A percentile compares a stretch with the other conserved stretches of the same genome.
phyloP scores from a whole-genome alignment of 129 eudicot species.

The Scalesia atractyloides region DNA sequence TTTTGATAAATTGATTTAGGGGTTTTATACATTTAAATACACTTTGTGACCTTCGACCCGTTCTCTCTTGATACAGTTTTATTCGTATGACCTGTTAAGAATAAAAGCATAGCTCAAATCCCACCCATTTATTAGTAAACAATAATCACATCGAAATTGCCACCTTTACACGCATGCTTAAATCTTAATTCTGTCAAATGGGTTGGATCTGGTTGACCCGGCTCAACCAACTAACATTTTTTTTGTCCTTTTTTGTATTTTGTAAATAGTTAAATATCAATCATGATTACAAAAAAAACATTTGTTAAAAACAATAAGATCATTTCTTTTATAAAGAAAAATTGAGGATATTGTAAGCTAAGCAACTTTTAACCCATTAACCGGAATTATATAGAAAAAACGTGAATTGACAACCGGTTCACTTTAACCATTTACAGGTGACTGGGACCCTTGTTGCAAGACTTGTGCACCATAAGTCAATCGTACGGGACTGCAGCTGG shows the following conservation, averaged over 20 bases:
- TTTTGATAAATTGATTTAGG: not conserved
- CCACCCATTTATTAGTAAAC: not conserved
- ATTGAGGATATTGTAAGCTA: not conserved
- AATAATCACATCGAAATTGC: not conserved
- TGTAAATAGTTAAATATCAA: not conserved
- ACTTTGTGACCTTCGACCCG: not conserved
- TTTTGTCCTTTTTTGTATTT: not conserved
- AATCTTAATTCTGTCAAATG: not conserved
- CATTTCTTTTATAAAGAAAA: not conserved
- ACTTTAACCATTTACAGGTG: constrained; percentile 42
- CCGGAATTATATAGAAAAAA: not conserved
- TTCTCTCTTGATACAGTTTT: not conserved
- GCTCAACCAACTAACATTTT: not conserved
- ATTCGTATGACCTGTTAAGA: not conserved
- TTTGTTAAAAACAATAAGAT: not conserved
- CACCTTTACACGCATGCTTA: not conserved
- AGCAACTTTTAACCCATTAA: not conserved
- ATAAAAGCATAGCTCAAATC: not conserved
- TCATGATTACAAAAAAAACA: not conserved
- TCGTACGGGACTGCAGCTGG: constrained; percentile 93
- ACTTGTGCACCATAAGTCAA: constrained; percentile 71
- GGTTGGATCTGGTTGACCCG: not conserved
- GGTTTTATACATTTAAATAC: not conserved
- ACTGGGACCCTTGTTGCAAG: constrained; percentile 68
- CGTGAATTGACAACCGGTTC: not conserved